Evolutionary conservation across 768 basidiomycete genomes (phyloP).

Genomic region (Pseudohyphozyma bogoriensis): DNA sequence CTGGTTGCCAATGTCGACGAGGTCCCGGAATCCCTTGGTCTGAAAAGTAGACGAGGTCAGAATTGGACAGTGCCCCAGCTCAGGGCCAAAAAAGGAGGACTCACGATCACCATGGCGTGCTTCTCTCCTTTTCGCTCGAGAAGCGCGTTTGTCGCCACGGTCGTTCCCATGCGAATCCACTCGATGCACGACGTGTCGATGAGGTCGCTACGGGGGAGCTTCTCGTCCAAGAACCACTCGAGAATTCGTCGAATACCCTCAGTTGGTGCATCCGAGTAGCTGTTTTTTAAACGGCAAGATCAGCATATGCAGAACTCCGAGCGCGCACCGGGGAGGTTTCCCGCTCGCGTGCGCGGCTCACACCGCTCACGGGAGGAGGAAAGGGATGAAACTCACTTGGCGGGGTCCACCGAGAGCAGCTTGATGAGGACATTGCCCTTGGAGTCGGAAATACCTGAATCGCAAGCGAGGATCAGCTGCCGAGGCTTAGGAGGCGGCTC

Average conservation of each 20-base stretch:
- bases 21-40: conserved; percentile 65
- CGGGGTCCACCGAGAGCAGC: conserved; percentile 11
- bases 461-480: too few species aligned
- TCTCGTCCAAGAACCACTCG: conserved; percentile 59
- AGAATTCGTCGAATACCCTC: conserved; percentile 79
- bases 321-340: background rate
- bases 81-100: conserved; percentile 64
- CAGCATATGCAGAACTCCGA: background rate
- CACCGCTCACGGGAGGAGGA: background rate
- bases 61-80: conserved; percentile 55
- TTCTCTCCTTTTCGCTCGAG: conserved; percentile 88
- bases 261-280: conserved; percentile 32
- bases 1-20: conserved; percentile 88
- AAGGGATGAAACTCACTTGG: conserved; percentile 6
- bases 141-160: conserved; percentile 90
- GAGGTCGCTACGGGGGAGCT: conserved; percentile 54
- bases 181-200: conserved; percentile 65
- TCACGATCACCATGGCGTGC: conserved; percentile 52
- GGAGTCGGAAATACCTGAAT: too few species aligned
- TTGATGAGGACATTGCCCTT: too few species aligned
- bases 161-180: conserved; percentile 35
- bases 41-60: conserved; percentile 7
- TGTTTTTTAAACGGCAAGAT: background rate
- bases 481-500: conserved; percentile 17
- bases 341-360: background rate